Evolutionary conservation across 2,329 filamentous ascomycete species (phyloP).

Genomic region (Trichoderma sp.): DNA sequence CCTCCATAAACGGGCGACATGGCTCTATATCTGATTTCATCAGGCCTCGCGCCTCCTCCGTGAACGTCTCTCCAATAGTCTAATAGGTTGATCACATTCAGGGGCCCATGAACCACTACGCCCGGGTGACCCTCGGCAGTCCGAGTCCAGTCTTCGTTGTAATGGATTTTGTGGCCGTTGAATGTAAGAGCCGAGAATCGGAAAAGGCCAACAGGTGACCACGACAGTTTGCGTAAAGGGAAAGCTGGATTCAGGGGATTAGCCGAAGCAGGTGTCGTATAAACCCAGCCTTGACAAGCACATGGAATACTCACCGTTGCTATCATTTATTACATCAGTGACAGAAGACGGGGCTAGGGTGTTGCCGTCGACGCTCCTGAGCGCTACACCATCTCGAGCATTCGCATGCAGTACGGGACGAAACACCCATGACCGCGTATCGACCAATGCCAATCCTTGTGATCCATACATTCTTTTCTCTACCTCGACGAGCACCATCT

Average conservation of each 20-base stretch:
- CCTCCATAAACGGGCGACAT: slow-evolving; percentile 67
- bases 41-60: slow-evolving; percentile 26
- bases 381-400: background rate
- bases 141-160: slow-evolving; percentile 64
- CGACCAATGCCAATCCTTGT: slow-evolving; percentile 50
- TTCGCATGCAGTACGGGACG: slow-evolving; percentile 34
- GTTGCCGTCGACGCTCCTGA: slow-evolving; percentile 9
- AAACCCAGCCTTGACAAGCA: background rate
- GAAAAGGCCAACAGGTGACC: slow-evolving; percentile 59
- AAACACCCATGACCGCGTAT: slow-evolving; percentile 52
- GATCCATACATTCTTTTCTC: slow-evolving; percentile 57
- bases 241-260: slow-evolving; percentile 7
- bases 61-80: slow-evolving; percentile 61
- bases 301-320: slow-evolving; percentile 21
- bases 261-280: background rate
- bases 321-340: slow-evolving; percentile 24
- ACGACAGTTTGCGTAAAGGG: slow-evolving; percentile 35
- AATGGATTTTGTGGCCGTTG: slow-evolving; percentile 83
- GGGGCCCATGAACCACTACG: slow-evolving; percentile 74
- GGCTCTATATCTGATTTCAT: slow-evolving; percentile 62
- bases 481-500: slow-evolving; percentile 64
- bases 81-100: slow-evolving; percentile 70
- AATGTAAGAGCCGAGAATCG: slow-evolving; percentile 81
- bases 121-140: slow-evolving; percentile 66
- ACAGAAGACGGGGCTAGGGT: slow-evolving; percentile 24